phyloP scores from a whole-genome alignment of 2,329 filamentous ascomycete species.

The Hysterium pulicare region DNA sequence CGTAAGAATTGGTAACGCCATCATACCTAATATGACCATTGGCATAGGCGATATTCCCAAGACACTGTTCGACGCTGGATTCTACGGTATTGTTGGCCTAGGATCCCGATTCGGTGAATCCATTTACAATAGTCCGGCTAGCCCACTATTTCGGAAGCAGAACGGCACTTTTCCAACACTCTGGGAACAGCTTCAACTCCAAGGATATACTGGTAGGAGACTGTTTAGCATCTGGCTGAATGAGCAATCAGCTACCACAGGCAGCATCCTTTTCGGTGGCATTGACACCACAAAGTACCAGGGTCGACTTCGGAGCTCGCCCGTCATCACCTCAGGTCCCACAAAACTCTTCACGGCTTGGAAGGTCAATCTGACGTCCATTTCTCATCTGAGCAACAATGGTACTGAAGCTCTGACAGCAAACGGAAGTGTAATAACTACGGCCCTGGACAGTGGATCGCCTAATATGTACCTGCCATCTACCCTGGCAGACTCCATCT shows the following conservation, averaged over 20 bases:
- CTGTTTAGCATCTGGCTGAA: conserved; percentile 11
- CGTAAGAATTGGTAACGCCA: conserved; percentile 3
- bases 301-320: conserved; percentile 4
- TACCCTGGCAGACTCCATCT: conserved; percentile 8
- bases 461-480: conserved; percentile 17
- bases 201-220: background rate
- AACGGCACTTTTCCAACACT: too few species aligned
- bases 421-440: background rate
- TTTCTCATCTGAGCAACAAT: background rate
- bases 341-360: conserved; percentile 7
- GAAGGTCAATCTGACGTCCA: conserved; percentile 5
- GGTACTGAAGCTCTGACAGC: background rate
- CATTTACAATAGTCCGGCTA: conserved; percentile 3
- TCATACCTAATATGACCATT: conserved; percentile 4
- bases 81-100: conserved; percentile 12
- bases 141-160: too few species aligned
- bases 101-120: conserved; percentile 6
- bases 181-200: too few species aligned
- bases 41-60: conserved; percentile 9
- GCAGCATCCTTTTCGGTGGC: conserved; percentile 9
- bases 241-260: conserved; percentile 3
- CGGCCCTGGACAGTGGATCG: conserved; percentile 11
- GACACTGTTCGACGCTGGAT: conserved; percentile 5
- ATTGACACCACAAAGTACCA: conserved; percentile 5
- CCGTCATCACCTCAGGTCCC: background rate